phyloP scores from a whole-genome alignment of 2,329 filamentous ascomycete genomes.

The Macrophomina phaseolina region DNA sequence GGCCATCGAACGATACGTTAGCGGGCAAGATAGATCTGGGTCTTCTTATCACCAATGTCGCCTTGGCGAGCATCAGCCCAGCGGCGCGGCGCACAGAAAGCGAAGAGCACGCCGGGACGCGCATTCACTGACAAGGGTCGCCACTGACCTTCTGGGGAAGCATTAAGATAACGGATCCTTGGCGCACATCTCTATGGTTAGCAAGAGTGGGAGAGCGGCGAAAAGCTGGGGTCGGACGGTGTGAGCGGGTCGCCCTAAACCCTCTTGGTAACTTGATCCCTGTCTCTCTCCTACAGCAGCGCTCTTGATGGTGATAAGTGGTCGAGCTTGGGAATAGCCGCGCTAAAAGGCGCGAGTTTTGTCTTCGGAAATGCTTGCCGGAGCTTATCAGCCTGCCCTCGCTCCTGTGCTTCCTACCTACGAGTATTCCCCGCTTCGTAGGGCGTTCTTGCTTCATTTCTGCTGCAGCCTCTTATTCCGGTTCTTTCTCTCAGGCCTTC shows the following conservation, averaged over 20 bases:
- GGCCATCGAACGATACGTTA: neutral
- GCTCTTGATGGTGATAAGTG: neutral
- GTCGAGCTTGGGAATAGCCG: neutral
- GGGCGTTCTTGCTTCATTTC: no score
- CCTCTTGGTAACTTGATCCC: conserved; percentile 2
- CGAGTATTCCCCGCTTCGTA: neutral
- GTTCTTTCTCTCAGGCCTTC: no score
- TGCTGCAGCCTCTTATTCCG: no score
- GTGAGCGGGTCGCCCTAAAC: neutral
- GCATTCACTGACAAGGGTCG: neutral
- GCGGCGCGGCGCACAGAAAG: neutral
- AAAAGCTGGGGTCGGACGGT: neutral
- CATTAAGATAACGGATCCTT: conserved; percentile 9
- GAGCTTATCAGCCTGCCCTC: neutral
- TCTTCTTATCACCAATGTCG: conserved; percentile 1
- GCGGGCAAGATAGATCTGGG: conserved; percentile 11
- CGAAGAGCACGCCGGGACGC: neutral
- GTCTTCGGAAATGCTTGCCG: neutral
- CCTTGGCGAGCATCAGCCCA: neutral
- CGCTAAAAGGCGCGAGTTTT: neutral
- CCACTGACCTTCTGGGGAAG: neutral
- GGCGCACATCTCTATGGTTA: neutral
- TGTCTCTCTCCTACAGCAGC: neutral
- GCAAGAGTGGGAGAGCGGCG: conserved; percentile 21
- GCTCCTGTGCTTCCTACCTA: neutral